Base-by-base conservation (phyloP, 2,329 filamentous ascomycete genomes). In the Harringtonia lauricola region DNA sequence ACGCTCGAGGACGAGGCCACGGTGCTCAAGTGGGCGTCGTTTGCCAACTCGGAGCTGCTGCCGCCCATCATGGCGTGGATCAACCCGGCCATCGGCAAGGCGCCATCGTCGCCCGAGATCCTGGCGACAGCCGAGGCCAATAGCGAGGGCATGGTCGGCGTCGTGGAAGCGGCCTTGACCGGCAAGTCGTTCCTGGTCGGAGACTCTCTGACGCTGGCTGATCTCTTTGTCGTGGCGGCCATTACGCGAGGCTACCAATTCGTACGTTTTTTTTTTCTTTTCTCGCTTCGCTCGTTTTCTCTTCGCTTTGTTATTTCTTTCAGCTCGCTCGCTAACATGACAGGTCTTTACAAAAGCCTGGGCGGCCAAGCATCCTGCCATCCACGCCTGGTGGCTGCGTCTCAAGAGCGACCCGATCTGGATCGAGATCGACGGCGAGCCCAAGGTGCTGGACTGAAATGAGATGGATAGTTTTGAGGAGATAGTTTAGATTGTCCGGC, bases 1-100 rank as follows among this genome's bases (percentile, higher is more conserved):
- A 47, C 45, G 18, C 40, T 54, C 18, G 33, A 48, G 28, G 66
- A 64, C 30, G 58, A 61, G 29, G 66, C 67, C 1, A 52, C 56
- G 9, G 63, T 73, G 54, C 54, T 59, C 24, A 61, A 70, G 52
- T 75, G 69, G 70, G 54, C 63, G n/a, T 56, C 51, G 43, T 67
- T 65, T 49, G 53, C 63, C 14, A 62, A 68, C 46, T 53, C 50
- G 38, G 64, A 67, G 54, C 40, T 65, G 14, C 34, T 42, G 21
- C 19, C 42, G 29, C 53, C 56, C 48, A 54, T 54, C 37, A 54
- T 43, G 41, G 41, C 41, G 14, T 43, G 41, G 41, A 38, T 43
- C 19, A 43, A 38, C 28, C 41, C 41, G 5, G 26, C 38, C 14
- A 37, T 43, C 15, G 41, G 41, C 6, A 28, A 29, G 2, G 21